Conservation (phyloP, 2,329 filamentous ascomycete genomes). For the Ascochyta clinopodiicola region DNA sequence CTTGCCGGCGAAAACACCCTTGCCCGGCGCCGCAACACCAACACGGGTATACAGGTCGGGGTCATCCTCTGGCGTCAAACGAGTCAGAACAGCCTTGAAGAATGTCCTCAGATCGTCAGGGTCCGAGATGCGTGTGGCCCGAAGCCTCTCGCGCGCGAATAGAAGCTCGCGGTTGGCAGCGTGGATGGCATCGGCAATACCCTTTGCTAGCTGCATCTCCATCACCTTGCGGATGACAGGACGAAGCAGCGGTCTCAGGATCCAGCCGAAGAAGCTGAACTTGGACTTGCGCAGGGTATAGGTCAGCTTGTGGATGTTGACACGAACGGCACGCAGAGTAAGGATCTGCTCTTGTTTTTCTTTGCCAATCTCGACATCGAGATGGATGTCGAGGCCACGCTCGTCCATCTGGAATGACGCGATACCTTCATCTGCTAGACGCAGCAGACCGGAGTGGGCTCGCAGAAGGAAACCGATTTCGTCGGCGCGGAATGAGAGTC, state of each 20-base stretch:
- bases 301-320: slow-evolving; percentile 84
- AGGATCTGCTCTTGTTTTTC: slow-evolving; percentile 82
- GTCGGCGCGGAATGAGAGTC: slow-evolving; percentile 81
- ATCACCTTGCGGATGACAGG: slow-evolving; percentile 80
- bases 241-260: slow-evolving; percentile 82
- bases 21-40: slow-evolving; percentile 68
- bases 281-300: slow-evolving; percentile 78
- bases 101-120: slow-evolving; percentile 83
- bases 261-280: slow-evolving; percentile 78
- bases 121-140: slow-evolving; percentile 82
- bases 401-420: slow-evolving; percentile 86
- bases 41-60: slow-evolving; percentile 78
- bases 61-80: slow-evolving; percentile 74
- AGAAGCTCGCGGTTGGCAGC: slow-evolving; percentile 83
- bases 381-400: slow-evolving; percentile 81
- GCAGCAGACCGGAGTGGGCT: slow-evolving; percentile 75
- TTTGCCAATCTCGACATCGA: slow-evolving; percentile 83
- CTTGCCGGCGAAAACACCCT: slow-evolving; percentile 77
- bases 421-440: slow-evolving; percentile 81
- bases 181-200: slow-evolving; percentile 73
- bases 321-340: slow-evolving; percentile 74
- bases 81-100: slow-evolving; percentile 78
- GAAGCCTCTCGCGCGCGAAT: slow-evolving; percentile 83
- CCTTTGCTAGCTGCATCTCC: slow-evolving; percentile 76
- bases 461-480: slow-evolving; percentile 91